Percentiles rank a stretch among this genome's conserved stretches.
Conservation (phyloP, 2,329 filamentous ascomycete genomes). For the Pyricularia sp. region DNA sequence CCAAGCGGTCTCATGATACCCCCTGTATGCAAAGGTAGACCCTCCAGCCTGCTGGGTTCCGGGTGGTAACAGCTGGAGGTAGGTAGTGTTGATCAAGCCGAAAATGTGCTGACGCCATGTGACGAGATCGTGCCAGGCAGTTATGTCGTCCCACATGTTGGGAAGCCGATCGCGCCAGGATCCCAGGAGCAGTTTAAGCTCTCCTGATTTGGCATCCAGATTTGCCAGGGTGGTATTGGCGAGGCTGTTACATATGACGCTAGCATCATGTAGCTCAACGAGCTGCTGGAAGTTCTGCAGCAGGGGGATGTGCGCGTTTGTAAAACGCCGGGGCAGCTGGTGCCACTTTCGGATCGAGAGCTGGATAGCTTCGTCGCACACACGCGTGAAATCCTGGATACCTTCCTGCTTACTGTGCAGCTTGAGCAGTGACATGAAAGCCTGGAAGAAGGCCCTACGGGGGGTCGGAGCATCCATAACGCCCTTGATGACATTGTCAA, state of each 20-base stretch:
- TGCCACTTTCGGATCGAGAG: conserved; percentile 97
- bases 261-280: conserved; percentile 94
- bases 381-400: conserved; percentile 67
- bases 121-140: conserved; percentile 98
- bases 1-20: conserved; percentile 98
- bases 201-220: conserved; percentile 85
- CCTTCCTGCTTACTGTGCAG: conserved; percentile 81
- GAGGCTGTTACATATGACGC: conserved; percentile 86
- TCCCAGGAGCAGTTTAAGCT: conserved; percentile 83
- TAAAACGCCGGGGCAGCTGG: conserved; percentile 85
- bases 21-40: conserved; percentile 89
- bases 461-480: conserved; percentile 96
- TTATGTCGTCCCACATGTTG: conserved; percentile 99
- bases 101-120: conserved; percentile 99
- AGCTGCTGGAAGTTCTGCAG: conserved; percentile 96
- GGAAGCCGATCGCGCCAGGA: conserved; percentile 93
- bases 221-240: conserved; percentile 73
- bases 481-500: conserved; percentile 89
- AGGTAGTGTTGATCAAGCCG: conserved; percentile 88
- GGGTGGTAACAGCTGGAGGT: conserved; percentile 70
- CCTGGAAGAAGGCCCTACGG: conserved; percentile 89
- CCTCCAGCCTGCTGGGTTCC: conserved; percentile 72
- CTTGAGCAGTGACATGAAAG: conserved; percentile 93
- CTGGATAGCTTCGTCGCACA: conserved; percentile 95
- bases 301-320: conserved; percentile 87